Evolutionary conservation across 345 rosid genomes (phyloP).

Genomic region (Arabis alpina): DNA sequence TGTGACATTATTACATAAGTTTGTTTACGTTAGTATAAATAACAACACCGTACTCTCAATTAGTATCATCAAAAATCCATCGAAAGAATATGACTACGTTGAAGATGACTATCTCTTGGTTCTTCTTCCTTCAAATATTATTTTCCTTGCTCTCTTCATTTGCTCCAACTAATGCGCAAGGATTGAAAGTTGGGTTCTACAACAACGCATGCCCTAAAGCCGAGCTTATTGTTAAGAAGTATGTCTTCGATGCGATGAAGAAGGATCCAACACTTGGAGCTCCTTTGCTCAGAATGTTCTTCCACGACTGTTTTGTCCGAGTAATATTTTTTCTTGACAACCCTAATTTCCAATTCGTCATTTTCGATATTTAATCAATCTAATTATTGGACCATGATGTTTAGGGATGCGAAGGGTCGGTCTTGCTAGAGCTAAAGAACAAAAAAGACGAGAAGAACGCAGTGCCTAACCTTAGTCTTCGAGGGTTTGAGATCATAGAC

Average conservation of each 20-base stretch:
- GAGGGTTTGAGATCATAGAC: constrained; percentile 70
- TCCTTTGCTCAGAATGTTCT: constrained; percentile 72
- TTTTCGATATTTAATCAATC: neutral
- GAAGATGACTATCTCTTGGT: constrained; percentile 36
- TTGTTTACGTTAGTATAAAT: constrained; percentile 14
- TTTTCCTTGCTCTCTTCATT: constrained; percentile 32
- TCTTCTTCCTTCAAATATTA: constrained; percentile 37
- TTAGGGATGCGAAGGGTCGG: constrained; percentile 89
- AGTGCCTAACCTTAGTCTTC: constrained; percentile 53
- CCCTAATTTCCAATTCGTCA: neutral
- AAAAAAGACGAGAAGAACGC: constrained; percentile 60
- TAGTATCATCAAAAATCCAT: constrained; percentile 10
- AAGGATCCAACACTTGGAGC: constrained; percentile 55
- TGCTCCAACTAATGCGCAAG: constrained; percentile 33
- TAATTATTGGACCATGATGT: neutral
- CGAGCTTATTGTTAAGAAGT: constrained; percentile 51
- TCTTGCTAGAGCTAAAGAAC: constrained; percentile 58
- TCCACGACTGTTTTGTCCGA: constrained; percentile 83
- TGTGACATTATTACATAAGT: neutral
- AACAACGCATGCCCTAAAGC: constrained; percentile 52
- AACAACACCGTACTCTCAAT: constrained; percentile 7
- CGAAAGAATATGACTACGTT: constrained; percentile 44
- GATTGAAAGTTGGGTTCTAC: constrained; percentile 64
- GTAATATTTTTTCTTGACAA: constrained; percentile 41
- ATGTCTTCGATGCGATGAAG: constrained; percentile 40